These are phyloP conservation scores for Wickerhamiella occidentalis DNA, from an alignment of 805 yeast species.

Conservation along the genomic window DNA sequence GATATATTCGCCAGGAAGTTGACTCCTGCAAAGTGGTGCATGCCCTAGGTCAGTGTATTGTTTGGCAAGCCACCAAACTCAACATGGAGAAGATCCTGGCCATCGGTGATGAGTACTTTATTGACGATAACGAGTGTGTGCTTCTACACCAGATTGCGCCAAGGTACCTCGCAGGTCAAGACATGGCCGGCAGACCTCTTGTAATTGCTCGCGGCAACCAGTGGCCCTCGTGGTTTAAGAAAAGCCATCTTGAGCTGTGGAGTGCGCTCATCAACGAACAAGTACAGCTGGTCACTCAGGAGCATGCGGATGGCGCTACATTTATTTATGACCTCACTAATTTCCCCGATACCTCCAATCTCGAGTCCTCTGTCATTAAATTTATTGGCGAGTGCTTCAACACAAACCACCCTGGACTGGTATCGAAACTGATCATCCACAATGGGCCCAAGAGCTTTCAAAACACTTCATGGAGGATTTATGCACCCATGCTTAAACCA, in stretches of 20 bases:
- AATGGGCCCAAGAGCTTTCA: slow-evolving; percentile 1
- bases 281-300: background rate
- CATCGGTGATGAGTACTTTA: slow-evolving; percentile 55
- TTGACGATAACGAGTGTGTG: background rate
- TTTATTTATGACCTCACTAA: slow-evolving; percentile 1
- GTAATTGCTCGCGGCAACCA: background rate
- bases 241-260: background rate
- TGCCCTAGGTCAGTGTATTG: background rate
- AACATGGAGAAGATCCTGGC: slow-evolving; percentile 49
- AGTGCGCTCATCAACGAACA: background rate
- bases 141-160: background rate
- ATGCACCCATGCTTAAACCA: background rate
- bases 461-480: background rate
- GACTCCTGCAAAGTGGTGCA: background rate
- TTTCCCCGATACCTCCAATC: background rate
- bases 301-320: background rate
- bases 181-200: background rate
- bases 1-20: slow-evolving; percentile 1
- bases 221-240: background rate
- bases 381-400: background rate
- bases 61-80: background rate
- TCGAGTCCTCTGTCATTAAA: background rate
- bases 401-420: background rate
- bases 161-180: background rate
- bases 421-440: background rate